Evolutionary conservation across 192 early-diverging fungal genomes (phyloP).

Genomic region (Spizellomyces punctatus): DNA sequence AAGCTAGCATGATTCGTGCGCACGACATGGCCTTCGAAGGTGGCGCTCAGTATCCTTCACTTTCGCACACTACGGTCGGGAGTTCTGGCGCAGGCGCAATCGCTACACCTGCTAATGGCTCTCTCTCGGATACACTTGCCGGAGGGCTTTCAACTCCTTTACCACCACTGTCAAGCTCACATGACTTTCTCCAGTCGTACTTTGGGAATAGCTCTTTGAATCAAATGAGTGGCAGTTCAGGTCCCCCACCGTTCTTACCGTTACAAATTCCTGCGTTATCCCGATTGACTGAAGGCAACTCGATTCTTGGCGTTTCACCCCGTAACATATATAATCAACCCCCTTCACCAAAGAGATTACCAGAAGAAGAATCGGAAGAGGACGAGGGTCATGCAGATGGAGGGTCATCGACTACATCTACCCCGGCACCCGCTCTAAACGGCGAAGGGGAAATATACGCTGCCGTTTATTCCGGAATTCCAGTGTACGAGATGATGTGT

Average conservation of each 20-base stretch:
- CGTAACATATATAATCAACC: conserved; percentile 24
- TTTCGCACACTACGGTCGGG: too few species aligned
- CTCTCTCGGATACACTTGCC: too few species aligned
- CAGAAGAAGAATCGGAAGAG: neutral
- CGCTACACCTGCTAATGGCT: too few species aligned
- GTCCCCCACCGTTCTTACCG: neutral
- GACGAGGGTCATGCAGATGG: neutral
- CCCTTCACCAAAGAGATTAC: neutral
- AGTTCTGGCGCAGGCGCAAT: too few species aligned
- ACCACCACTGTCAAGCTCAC: neutral
- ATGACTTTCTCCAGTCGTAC: conserved; percentile 1
- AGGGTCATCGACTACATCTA: neutral
- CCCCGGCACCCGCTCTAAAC: neutral
- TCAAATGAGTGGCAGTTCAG: neutral
- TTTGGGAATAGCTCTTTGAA: neutral
- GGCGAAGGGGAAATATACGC: conserved; percentile 65
- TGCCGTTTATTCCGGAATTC: conserved; percentile 91
- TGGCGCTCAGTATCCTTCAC: too few species aligned
- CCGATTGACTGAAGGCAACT: neutral
- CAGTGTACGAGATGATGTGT: conserved; percentile 94
- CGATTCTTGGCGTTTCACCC: conserved; percentile 21
- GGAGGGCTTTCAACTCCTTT: neutral
- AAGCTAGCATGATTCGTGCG: too few species aligned
- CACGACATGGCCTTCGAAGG: too few species aligned
- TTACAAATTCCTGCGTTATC: neutral